Evolutionary conservation across 2,329 filamentous ascomycete genomes (phyloP).

Genomic region (Aspergillus sp.): DNA sequence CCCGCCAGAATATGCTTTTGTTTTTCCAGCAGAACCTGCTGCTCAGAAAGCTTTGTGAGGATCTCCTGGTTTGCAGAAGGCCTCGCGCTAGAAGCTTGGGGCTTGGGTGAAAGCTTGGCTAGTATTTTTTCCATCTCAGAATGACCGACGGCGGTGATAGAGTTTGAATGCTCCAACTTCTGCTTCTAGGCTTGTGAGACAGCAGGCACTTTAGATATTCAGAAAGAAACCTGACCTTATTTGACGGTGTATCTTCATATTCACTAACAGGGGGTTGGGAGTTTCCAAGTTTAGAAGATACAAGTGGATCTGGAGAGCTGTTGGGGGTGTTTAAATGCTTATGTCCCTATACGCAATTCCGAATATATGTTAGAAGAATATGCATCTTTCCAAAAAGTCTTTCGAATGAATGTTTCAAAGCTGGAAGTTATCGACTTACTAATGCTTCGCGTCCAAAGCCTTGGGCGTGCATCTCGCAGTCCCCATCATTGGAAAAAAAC

Average conservation of each 20-base stretch:
- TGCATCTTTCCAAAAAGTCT: too few species aligned
- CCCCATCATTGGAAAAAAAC: constrained; percentile 14
- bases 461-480: constrained; percentile 10
- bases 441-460: constrained; percentile 19
- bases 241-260: constrained; percentile 20
- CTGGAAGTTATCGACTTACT: constrained; percentile 15
- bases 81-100: constrained; percentile 13
- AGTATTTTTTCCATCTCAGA: constrained; percentile 61
- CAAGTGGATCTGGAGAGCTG: constrained; percentile 25
- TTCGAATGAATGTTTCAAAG: too few species aligned
- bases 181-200: constrained; percentile 42
- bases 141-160: constrained; percentile 21
- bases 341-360: constrained; percentile 10
- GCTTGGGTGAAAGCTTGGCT: constrained; percentile 36
- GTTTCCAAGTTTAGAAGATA: constrained; percentile 30
- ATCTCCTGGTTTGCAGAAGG: constrained; percentile 32
- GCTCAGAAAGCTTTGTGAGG: constrained; percentile 68
- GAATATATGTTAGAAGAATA: too few species aligned
- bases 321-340: constrained; percentile 21
- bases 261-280: constrained; percentile 19
- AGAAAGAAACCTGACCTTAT: constrained; percentile 30
- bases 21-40: constrained; percentile 57
- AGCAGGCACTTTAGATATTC: constrained; percentile 1
- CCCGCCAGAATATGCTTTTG: constrained; percentile 50
- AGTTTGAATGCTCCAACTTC: constrained; percentile 39